Percentiles rank a stretch among this genome's conserved stretches.
Conservation (phyloP, 352 stramenopile species). For the Globisporangium viniferum region DNA sequence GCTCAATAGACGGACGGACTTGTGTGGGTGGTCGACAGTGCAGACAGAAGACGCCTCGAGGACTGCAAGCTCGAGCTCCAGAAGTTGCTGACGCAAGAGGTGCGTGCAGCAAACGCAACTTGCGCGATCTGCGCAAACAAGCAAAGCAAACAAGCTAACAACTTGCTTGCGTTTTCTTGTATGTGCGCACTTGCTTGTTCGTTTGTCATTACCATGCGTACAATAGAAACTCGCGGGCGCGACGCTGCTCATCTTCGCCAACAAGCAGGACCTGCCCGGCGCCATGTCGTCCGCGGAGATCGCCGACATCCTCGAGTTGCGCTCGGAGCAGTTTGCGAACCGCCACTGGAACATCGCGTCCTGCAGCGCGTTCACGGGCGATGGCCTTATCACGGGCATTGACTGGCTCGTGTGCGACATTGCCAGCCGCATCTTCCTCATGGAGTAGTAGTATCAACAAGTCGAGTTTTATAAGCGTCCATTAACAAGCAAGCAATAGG, state of each 20-base stretch:
- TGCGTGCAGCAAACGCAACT: slow-evolving; percentile 16
- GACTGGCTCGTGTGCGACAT: slow-evolving; percentile 98
- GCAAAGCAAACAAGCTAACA: background rate
- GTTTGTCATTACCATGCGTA: background rate
- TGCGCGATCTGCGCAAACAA: background rate
- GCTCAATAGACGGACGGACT: slow-evolving; percentile 94
- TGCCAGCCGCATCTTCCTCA: slow-evolving; percentile 93
- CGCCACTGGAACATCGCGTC: slow-evolving; percentile 91
- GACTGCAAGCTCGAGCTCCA: slow-evolving; percentile 92
- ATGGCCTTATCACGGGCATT: slow-evolving; percentile 94
- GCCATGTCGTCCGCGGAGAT: slow-evolving; percentile 92
- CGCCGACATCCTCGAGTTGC: slow-evolving; percentile 82
- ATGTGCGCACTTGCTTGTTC: background rate
- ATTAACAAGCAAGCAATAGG: background rate
- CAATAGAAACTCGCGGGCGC: slow-evolving; percentile 43
- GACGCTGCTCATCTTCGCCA: slow-evolving; percentile 98
- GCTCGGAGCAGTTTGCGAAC: slow-evolving; percentile 77
- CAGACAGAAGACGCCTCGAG: slow-evolving; percentile 92
- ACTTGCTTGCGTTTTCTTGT: background rate
- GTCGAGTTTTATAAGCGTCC: background rate
- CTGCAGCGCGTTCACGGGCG: slow-evolving; percentile 96
- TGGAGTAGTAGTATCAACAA: slow-evolving; percentile 2
- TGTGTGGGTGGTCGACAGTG: slow-evolving; percentile 98
- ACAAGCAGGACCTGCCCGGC: slow-evolving; percentile 98
- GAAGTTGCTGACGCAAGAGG: slow-evolving; percentile 86